phyloP scores from a whole-genome alignment of 306 rosid species.

The Arachis hypogaea region DNA sequence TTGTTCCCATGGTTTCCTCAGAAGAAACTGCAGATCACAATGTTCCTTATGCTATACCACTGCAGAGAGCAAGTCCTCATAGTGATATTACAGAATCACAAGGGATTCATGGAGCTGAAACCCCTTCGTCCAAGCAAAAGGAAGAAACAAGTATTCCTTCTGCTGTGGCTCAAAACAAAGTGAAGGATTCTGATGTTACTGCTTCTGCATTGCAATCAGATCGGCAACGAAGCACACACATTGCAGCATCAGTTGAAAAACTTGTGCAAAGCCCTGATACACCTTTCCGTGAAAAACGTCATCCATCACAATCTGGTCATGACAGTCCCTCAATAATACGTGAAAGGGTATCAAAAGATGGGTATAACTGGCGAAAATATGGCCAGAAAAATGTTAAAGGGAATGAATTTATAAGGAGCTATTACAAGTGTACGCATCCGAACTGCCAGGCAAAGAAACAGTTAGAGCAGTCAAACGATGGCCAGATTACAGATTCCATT shows the following conservation, averaged over 20 bases:
- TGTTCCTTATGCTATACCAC: slow-evolving; percentile 55
- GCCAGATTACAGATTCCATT: slow-evolving; percentile 63
- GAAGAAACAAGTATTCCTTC: slow-evolving; percentile 35
- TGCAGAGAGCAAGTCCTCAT: slow-evolving; percentile 46
- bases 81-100: slow-evolving; percentile 44
- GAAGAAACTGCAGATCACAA: slow-evolving; percentile 54
- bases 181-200: slow-evolving; percentile 47
- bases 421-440: slow-evolving; percentile 82
- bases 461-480: slow-evolving; percentile 63
- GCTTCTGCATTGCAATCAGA: slow-evolving; percentile 43
- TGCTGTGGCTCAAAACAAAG: slow-evolving; percentile 34
- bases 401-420: slow-evolving; percentile 76
- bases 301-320: slow-evolving; percentile 46
- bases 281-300: slow-evolving; percentile 35
- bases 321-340: slow-evolving; percentile 59
- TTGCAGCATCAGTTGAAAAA: slow-evolving; percentile 43
- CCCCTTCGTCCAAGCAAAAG: slow-evolving; percentile 41
- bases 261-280: slow-evolving; percentile 48
- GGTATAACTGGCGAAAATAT: slow-evolving; percentile 93
- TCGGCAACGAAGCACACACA: slow-evolving; percentile 53
- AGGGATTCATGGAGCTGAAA: slow-evolving; percentile 42
- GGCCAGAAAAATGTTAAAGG: slow-evolving; percentile 90
- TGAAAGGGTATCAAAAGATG: slow-evolving; percentile 75
- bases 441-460: slow-evolving; percentile 82
- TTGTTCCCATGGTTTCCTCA: slow-evolving; percentile 69